Base-by-base conservation (phyloP, 2,329 filamentous ascomycete species). In the Paramyrothecium roridum region DNA sequence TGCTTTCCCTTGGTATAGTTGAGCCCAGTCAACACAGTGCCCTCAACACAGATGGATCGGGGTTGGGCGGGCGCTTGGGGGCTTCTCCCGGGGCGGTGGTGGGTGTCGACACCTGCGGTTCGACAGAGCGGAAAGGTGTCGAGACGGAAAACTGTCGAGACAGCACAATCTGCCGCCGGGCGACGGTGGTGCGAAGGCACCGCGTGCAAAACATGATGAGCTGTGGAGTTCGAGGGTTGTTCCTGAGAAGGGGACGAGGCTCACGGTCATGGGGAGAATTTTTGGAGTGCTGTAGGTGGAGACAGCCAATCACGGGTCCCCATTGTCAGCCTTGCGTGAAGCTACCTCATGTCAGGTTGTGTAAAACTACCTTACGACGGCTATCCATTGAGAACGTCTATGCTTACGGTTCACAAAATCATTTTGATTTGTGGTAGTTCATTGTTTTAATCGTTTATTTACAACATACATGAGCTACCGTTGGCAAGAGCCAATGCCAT, bases 1-100 rank as follows among this genome's bases (percentile, higher is more conserved):
- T 80, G 75, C 66, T 82, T 81, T 61, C 83, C 84, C 76, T 95
- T 95, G 66, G 87, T 73, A 73, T 89, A 93, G 72, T 91, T 93
- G 54, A 96, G 76, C 1, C 90, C 90, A 54, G 79, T 85, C 46
- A 96, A 77, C 16, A 85, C 74, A 16, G 88, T 91, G 34, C 91
- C 91, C 6, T 86, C 84, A 3, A 80, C 76, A 63, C 88, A 87
- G 26, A 79, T 80, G 8, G 82, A 85, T 56, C 69, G 61, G 59
- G 65, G 37, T 46, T 67, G 63, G 53, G 69, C 55, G 23, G 70
- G 61, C 45, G 61, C 60, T 66, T 65, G n/a, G 63, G 58, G 20
- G 63, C 57, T 33, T 74, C 67, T 53, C 70, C 70, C 13, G 64
- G 59, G 37, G 66, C 63, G 53, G 65, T 66, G 52, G 64, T 63